Base-by-base conservation (phyloP, 305 asterid genomes). In the Rubia tinctorum region DNA sequence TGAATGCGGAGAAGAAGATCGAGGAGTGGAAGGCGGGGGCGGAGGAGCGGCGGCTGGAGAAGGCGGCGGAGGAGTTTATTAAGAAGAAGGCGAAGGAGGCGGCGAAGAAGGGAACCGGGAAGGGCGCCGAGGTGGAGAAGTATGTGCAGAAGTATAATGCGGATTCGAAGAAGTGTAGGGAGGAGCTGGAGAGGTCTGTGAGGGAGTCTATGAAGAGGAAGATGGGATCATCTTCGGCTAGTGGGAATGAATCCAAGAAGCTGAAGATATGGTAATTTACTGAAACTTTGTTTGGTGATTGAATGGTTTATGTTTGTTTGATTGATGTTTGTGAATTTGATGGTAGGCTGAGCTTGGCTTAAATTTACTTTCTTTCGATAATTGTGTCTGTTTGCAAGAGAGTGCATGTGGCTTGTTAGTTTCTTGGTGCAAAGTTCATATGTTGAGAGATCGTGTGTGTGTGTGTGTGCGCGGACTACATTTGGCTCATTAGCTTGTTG, bases 11-110 rank as follows among this genome's bases (percentile, higher is more conserved):
- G 90, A 95, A 95, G 92, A 95, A 81, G 85, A 76, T 95, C 73
- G 98, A 95, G 61, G 98, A 95, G 82, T 92, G 99, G 99, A 84
- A 78, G 80, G 96, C 93, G 15, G 98, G 81, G 79, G 91, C 92
- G 8, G 96, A 81, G 73, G 98, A 92, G 77, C 84, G 99, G 90
- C 89, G 80, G 82, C 66, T 95, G 87, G 99, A 90, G 89, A 95
- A 88, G 86, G 72, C 85, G 84, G 99, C 97, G 15, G 99, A 92
- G 82, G 96, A 89, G 12, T 95, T 72, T 75, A 82, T 92, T 8
- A 92, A 85, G 84, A 92, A 90, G 84, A 89, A 86, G 86, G 61
- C 84, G 1, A 92, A 95, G 80, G 96, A 91, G 78, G 61, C 67
- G 27, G 81, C 73, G 65, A 90, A 85, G 82, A 86, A 83, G 73